phyloP scores from a whole-genome alignment of 2,329 filamentous ascomycete genomes.

The Talaromyces islandicus region DNA sequence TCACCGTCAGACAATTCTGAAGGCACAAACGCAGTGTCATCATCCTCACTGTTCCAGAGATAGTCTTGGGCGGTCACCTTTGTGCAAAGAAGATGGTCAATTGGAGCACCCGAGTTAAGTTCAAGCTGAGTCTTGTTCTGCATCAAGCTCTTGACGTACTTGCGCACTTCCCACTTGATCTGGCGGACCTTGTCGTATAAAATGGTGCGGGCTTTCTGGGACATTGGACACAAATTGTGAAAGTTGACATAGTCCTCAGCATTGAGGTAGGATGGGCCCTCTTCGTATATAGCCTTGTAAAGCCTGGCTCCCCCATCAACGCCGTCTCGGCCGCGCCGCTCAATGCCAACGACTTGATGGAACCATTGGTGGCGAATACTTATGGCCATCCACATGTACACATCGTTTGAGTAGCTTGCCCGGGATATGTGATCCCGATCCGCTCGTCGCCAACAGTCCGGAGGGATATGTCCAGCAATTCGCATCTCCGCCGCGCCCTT shows the following conservation, averaged over 20 bases:
- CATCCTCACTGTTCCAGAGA: constrained; percentile 28
- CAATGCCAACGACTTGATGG: constrained; percentile 30
- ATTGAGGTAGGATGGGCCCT: constrained; percentile 39
- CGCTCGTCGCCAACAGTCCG: constrained; percentile 34
- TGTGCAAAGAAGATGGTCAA: constrained; percentile 42
- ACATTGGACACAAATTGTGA: constrained; percentile 23
- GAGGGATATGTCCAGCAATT: constrained; percentile 23
- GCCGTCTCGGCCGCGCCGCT: constrained; percentile 30
- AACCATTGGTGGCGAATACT: constrained; percentile 45
- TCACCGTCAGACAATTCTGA: constrained; percentile 10
- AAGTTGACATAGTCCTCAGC: constrained; percentile 21
- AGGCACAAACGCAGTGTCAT: constrained; percentile 7
- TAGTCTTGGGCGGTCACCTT: constrained; percentile 35
- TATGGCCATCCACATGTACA: constrained; percentile 48
- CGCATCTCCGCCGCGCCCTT: constrained; percentile 24
- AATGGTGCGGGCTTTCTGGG: constrained; percentile 18
- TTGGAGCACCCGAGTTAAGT: constrained; percentile 17
- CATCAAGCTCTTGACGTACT: constrained; percentile 29
- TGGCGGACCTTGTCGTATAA: constrained; percentile 24
- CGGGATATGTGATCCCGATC: constrained; percentile 28
- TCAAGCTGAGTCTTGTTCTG: constrained; percentile 36
- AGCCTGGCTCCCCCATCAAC: constrained; percentile 43
- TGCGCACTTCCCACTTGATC: constrained; percentile 35
- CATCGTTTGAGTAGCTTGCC: constrained; percentile 42
- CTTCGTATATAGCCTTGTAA: constrained; percentile 36